phyloP scores from a whole-genome alignment of 2,329 filamentous ascomycete genomes.

The Penicillium aurantiogriseum region DNA sequence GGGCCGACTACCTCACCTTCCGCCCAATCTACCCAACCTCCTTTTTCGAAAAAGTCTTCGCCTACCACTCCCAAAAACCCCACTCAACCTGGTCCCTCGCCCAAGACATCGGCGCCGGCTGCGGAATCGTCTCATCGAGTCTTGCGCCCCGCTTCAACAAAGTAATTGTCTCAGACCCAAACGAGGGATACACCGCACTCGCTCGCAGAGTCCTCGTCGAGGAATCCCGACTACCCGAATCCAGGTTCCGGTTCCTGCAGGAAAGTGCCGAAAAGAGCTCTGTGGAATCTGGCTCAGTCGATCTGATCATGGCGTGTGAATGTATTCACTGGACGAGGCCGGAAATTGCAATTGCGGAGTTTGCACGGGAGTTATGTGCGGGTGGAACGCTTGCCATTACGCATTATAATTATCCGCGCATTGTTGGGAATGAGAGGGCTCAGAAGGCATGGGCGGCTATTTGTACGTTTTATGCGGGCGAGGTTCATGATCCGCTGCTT shows the following conservation, averaged over 20 bases:
- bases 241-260: background rate
- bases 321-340: conserved; percentile 9
- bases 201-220: conserved; percentile 1
- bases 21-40: conserved; percentile 7
- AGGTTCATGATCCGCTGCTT: background rate
- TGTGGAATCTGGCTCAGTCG: background rate
- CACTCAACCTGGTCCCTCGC: background rate
- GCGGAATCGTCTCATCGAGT: conserved; percentile 4
- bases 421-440: conserved; percentile 3
- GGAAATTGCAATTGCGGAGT: background rate
- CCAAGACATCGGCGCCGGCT: conserved; percentile 7
- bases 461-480: background rate
- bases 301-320: conserved; percentile 6
- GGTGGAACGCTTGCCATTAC: conserved; percentile 4
- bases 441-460: conserved; percentile 2
- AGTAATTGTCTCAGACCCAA: conserved; percentile 6
- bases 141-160: background rate
- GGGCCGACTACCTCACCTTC: conserved; percentile 6
- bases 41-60: conserved; percentile 2
- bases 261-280: conserved; percentile 5
- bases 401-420: conserved; percentile 6
- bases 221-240: background rate
- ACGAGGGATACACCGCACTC: conserved; percentile 4
- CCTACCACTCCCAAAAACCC: conserved; percentile 2
- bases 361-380: background rate